A percentile compares a stretch with the other conserved stretches of the same genome.
These are phyloP conservation scores for Lasiosphaeria ovina DNA, from an alignment of 495 filamentous ascomycete genomes.

Conservation along the genomic window DNA sequence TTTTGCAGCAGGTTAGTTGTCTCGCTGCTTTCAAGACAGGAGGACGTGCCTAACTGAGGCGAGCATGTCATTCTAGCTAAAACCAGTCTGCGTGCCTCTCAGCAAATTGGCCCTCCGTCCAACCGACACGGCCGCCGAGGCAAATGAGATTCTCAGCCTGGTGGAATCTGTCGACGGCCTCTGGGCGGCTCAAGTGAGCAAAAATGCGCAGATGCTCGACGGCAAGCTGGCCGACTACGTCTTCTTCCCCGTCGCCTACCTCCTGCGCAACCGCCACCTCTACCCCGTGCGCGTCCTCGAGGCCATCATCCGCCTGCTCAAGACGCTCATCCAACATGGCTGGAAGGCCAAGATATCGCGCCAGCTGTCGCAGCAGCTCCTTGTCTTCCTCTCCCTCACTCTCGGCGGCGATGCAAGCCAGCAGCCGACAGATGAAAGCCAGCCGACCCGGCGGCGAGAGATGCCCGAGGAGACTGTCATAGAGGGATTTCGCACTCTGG, in stretches of 20 bases:
- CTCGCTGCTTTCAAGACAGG: background rate
- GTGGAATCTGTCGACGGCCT: slow-evolving; percentile 53
- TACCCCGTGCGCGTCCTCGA: slow-evolving; percentile 74
- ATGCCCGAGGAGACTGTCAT: slow-evolving; percentile 67
- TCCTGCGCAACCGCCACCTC: slow-evolving; percentile 72
- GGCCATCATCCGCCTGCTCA: slow-evolving; percentile 67
- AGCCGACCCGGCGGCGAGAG: slow-evolving; percentile 33
- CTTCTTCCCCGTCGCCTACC: slow-evolving; percentile 88
- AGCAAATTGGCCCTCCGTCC: slow-evolving; percentile 66
- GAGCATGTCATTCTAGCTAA: slow-evolving; percentile 21
- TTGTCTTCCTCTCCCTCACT: slow-evolving; percentile 64
- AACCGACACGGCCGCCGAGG: slow-evolving; percentile 49
- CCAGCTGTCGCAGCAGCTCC: slow-evolving; percentile 75
- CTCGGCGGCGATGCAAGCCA: background rate
- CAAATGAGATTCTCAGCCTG: slow-evolving; percentile 54
- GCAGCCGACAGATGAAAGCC: background rate
- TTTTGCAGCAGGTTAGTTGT: slow-evolving; percentile 30
- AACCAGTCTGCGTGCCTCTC: slow-evolving; percentile 70
- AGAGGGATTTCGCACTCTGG: slow-evolving; percentile 47
- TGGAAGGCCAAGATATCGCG: slow-evolving; percentile 68
- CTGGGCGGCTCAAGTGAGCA: slow-evolving; percentile 51
- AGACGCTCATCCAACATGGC: slow-evolving; percentile 68
- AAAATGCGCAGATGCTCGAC: slow-evolving; percentile 60
- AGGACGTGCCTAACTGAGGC: background rate
- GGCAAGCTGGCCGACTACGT: slow-evolving; percentile 86